These are phyloP conservation scores for Colletotrichum graminicola DNA, from an alignment of 2,329 filamentous ascomycete species.

Conservation along the genomic window DNA sequence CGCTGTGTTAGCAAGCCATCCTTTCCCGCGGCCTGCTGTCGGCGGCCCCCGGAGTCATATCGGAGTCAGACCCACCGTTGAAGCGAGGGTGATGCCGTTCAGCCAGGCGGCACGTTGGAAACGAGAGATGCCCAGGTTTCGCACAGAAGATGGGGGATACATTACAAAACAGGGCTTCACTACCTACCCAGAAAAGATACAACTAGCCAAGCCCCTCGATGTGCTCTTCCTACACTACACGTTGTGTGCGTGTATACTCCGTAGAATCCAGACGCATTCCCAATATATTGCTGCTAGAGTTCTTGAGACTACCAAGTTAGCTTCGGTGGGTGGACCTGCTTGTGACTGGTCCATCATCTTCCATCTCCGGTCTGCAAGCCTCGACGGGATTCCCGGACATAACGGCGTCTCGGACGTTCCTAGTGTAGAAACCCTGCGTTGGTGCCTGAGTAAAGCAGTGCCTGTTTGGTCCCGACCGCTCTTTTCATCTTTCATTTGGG, in stretches of 20 bases:
- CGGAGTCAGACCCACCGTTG: conserved; percentile 34
- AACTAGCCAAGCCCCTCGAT: not conserved
- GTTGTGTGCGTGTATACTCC: not conserved
- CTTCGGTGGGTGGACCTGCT: not conserved
- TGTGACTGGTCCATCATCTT: not conserved
- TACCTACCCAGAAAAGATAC: not conserved
- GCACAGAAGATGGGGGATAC: not conserved
- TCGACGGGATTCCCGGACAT: not conserved
- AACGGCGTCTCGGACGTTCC: not conserved
- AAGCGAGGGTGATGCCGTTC: not conserved
- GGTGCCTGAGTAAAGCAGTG: not conserved
- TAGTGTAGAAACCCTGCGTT: not conserved
- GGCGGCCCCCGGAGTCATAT: conserved; percentile 19
- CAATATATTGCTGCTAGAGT: not conserved
- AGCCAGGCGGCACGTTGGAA: not conserved
- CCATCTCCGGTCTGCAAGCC: not conserved
- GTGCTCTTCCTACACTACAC: not conserved
- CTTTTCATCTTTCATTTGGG: not conserved
- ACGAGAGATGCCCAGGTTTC: not conserved
- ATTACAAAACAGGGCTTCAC: too few relatives aligned
- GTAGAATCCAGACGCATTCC: not conserved
- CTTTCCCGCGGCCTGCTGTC: conserved; percentile 21
- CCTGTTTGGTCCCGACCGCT: not conserved
- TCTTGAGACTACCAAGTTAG: too few relatives aligned
- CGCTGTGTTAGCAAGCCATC: not conserved